Evolutionary conservation across 805 yeast species (phyloP).

Genomic region (Sugiyamaella marilandica): DNA sequence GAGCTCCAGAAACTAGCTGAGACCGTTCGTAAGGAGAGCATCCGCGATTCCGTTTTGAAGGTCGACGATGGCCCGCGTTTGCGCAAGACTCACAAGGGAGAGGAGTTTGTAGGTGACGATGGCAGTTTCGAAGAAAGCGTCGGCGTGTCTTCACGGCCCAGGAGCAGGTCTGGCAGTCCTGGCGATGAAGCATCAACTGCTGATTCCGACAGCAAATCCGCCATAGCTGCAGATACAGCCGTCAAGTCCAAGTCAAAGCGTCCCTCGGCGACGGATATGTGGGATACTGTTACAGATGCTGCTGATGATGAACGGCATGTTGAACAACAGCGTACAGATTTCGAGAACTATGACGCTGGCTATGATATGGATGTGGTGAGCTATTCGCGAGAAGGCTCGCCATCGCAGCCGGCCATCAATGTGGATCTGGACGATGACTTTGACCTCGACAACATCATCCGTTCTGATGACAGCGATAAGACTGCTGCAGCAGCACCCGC

Average conservation of each 20-base stretch:
- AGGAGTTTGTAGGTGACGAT: slow-evolving; percentile 64
- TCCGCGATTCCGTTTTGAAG: slow-evolving; percentile 63
- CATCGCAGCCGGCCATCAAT: background rate
- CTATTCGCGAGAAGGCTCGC: slow-evolving; percentile 17
- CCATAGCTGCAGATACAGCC: background rate
- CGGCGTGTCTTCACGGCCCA: background rate
- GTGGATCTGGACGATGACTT: slow-evolving; percentile 30
- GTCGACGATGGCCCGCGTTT: slow-evolving; percentile 57
- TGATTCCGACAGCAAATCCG: background rate
- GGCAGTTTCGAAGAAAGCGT: slow-evolving; percentile 29
- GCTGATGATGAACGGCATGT: background rate
- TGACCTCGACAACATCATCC: slow-evolving; percentile 32
- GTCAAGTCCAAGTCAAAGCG: background rate
- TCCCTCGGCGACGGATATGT: background rate
- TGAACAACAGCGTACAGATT: slow-evolving; percentile 5
- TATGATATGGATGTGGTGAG: slow-evolving; percentile 17
- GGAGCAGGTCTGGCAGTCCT: slow-evolving; percentile 1
- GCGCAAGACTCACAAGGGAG: slow-evolving; percentile 83
- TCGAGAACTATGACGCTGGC: slow-evolving; percentile 9
- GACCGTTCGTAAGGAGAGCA: slow-evolving; percentile 62
- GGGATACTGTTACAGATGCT: background rate
- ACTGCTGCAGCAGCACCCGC: background rate
- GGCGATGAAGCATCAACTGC: slow-evolving; percentile 11
- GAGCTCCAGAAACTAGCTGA: slow-evolving; percentile 68
- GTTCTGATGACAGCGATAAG: slow-evolving; percentile 9